Evolutionary conservation across 768 basidiomycete species (phyloP).

Genomic region (Lenzites betulinus): DNA sequence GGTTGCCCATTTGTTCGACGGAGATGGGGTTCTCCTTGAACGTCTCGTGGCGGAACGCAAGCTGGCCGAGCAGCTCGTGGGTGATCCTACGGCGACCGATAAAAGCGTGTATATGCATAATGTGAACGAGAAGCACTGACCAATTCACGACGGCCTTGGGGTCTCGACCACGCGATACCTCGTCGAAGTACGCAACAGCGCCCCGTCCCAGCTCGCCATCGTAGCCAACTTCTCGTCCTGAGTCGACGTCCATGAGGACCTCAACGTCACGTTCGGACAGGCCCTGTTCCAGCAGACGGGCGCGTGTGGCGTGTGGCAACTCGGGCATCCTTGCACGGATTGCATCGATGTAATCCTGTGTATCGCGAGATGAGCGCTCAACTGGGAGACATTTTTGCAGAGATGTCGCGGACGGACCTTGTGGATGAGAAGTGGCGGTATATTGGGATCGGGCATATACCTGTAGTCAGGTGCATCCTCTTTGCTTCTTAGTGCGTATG

Average conservation of each 20-base stretch:
- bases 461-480: constrained; percentile 95
- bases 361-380: not conserved
- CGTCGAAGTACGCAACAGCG: constrained; percentile 82
- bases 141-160: constrained; percentile 83
- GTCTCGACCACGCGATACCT: constrained; percentile 56
- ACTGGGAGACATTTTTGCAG: not conserved
- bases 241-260: constrained; percentile 74
- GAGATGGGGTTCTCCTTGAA: constrained; percentile 63
- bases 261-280: constrained; percentile 69
- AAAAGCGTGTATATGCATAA: not conserved
- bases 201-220: constrained; percentile 56
- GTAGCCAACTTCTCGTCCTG: constrained; percentile 58
- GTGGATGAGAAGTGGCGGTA: constrained; percentile 72
- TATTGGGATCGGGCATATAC: constrained; percentile 97
- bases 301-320: constrained; percentile 65
- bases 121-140: constrained; percentile 43
- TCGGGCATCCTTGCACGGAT: constrained; percentile 66
- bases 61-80: constrained; percentile 82
- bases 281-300: constrained; percentile 55
- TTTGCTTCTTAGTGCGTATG: constrained; percentile 82
- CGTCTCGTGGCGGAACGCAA: constrained; percentile 58
- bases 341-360: constrained; percentile 62
- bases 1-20: constrained; percentile 63
- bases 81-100: constrained; percentile 63
- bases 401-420: constrained; percentile 13